phyloP scores from a whole-genome alignment of 139 green algal genomes.

The Ettlia oleoabundans region DNA sequence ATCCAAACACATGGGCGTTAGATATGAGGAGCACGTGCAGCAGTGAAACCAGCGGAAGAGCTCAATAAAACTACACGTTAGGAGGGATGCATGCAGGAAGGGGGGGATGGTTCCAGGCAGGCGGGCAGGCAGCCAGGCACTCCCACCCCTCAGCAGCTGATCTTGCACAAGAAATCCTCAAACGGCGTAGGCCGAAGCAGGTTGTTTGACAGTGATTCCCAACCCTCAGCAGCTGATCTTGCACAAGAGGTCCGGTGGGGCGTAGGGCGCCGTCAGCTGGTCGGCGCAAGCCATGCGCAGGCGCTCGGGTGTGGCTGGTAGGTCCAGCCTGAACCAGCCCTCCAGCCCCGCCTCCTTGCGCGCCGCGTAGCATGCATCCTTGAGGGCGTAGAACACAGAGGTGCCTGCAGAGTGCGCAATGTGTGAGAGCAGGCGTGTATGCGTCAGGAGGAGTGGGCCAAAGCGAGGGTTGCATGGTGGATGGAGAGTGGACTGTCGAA shows the following conservation, averaged over 20 bases:
- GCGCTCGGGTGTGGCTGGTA: constrained; percentile 90
- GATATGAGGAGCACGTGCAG: too few relatives aligned
- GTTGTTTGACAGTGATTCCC: not conserved
- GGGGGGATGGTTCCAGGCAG: too few relatives aligned
- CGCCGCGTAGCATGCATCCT: constrained; percentile 83
- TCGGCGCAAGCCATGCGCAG: constrained; percentile 89
- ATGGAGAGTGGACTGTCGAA: too few relatives aligned
- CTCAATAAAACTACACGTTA: too few relatives aligned
- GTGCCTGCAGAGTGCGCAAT: constrained; percentile 34
- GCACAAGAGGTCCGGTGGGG: constrained; percentile 39
- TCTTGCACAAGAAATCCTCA: not conserved
- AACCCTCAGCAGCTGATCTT: constrained; percentile 71
- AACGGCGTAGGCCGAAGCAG: not conserved
- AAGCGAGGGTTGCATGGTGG: too few relatives aligned
- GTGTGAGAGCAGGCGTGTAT: not conserved
- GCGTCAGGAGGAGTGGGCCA: not conserved
- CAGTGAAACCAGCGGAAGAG: too few relatives aligned
- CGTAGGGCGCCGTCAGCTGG: constrained; percentile 63
- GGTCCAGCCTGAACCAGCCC: constrained; percentile 84
- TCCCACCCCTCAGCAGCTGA: too few relatives aligned
- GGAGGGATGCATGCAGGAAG: too few relatives aligned
- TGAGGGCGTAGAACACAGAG: constrained; percentile 91
- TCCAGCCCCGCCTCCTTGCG: constrained; percentile 54
- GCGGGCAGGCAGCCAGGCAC: too few relatives aligned
- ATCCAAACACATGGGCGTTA: too few relatives aligned